These are phyloP conservation scores for Oryza australiensis DNA, from an alignment of 176 grass and related monocot species.

Conservation along the genomic window DNA sequence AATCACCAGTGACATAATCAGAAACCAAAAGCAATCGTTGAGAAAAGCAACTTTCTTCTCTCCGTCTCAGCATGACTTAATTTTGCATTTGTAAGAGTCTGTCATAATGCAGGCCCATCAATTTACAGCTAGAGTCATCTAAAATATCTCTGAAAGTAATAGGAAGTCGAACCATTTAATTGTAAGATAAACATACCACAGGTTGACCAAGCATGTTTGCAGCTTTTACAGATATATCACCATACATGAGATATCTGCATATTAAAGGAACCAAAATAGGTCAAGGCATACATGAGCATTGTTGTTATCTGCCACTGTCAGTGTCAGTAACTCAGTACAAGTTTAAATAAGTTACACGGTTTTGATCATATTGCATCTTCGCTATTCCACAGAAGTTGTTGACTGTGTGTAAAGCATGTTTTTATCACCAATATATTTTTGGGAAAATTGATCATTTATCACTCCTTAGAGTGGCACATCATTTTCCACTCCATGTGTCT, in stretches of 20 bases:
- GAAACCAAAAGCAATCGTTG: neutral
- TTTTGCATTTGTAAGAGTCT: neutral
- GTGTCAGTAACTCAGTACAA: neutral
- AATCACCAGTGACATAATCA: conserved; percentile 18
- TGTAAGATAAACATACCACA: conserved; percentile 50
- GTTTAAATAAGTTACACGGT: neutral
- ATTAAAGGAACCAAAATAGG: conserved; percentile 15
- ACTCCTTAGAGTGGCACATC: neutral
- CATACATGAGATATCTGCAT: conserved; percentile 85
- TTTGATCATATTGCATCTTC: conserved; percentile 19
- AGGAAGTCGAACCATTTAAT: conserved; percentile 11
- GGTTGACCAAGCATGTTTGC: conserved; percentile 78
- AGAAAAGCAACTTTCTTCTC: neutral
- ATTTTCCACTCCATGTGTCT: too few species aligned
- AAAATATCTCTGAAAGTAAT: neutral
- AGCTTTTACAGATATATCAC: conserved; percentile 91
- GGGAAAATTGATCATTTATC: too few species aligned
- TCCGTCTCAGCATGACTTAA: neutral
- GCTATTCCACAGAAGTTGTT: conserved; percentile 6
- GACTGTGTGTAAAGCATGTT: conserved; percentile 4
- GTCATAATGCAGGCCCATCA: neutral
- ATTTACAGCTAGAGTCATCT: neutral
- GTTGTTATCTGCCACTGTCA: neutral
- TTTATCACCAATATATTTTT: conserved; percentile 15
- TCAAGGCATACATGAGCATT: neutral